A percentile compares a stretch with the other conserved stretches of the same genome.
Conservation (phyloP, 768 basidiomycete species). For the Tricholoma hemisulphureum region DNA sequence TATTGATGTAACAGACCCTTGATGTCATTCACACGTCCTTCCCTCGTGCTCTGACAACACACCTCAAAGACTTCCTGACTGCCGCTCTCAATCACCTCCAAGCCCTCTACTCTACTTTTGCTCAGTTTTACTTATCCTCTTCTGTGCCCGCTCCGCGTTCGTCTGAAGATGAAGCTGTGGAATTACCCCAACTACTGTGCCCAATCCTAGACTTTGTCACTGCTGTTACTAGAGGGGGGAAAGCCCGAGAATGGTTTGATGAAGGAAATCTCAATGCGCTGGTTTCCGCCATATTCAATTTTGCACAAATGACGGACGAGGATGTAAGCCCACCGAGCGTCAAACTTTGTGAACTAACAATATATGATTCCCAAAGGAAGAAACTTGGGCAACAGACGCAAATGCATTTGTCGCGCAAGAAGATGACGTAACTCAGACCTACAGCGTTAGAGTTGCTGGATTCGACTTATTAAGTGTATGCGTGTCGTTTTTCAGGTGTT, state of each 20-base stretch:
- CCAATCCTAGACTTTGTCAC: constrained; percentile 81
- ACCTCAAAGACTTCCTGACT: constrained; percentile 60
- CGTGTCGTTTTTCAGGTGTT: constrained; percentile 1
- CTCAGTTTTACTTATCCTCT: constrained; percentile 58
- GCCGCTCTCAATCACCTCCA: constrained; percentile 60
- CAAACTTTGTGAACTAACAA: constrained; percentile 5
- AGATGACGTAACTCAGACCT: constrained; percentile 83
- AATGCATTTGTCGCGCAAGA: constrained; percentile 95
- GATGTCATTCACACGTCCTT: constrained; percentile 81
- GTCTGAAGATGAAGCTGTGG: constrained; percentile 74
- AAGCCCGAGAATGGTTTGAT: constrained; percentile 63
- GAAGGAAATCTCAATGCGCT: constrained; percentile 48
- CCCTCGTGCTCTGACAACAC: constrained; percentile 63
- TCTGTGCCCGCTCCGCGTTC: constrained; percentile 57
- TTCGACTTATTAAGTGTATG: constrained; percentile 79
- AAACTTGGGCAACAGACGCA: constrained; percentile 84
- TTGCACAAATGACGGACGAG: constrained; percentile 85
- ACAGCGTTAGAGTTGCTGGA: constrained; percentile 79
- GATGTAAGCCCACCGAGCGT: constrained; percentile 54
- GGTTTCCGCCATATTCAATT: constrained; percentile 58
- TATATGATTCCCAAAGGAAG: constrained; percentile 55
- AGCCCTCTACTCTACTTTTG: constrained; percentile 57
- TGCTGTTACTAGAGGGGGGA: constrained; percentile 61
- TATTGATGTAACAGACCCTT: constrained; percentile 54
- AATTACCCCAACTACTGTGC: constrained; percentile 73